phyloP scores from a whole-genome alignment of 345 rosid genomes.

The Murraya paniculata region DNA sequence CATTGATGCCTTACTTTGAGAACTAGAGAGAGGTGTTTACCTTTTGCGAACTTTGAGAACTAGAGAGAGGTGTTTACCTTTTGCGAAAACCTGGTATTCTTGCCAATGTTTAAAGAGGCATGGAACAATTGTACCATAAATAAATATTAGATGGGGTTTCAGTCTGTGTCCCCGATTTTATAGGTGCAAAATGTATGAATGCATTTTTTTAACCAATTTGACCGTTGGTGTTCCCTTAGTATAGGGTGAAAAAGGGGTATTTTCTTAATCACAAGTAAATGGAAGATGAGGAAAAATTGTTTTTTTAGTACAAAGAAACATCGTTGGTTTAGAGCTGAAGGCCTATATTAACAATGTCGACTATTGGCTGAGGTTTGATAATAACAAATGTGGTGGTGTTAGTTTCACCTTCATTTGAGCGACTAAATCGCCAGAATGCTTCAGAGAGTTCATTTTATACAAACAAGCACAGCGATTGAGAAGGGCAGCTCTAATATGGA shows the following conservation, averaged over 20 bases:
- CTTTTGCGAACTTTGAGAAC: not conserved
- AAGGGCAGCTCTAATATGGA: too few relatives aligned
- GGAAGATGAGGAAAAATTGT: not conserved
- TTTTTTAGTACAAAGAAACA: too few relatives aligned
- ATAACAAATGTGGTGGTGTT: not conserved
- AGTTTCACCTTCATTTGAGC: not conserved
- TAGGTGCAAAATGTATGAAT: not conserved
- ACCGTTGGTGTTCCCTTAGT: not conserved
- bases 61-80: not conserved
- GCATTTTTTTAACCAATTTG: not conserved
- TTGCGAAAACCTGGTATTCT: conserved; percentile 7
- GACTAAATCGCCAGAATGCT: not conserved
- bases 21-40: not conserved
- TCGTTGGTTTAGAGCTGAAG: too few relatives aligned
- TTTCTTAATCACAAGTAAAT: not conserved
- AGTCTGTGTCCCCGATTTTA: not conserved
- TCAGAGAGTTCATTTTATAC: not conserved
- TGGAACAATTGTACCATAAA: conserved; percentile 5
- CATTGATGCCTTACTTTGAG: not conserved
- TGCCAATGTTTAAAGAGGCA: not conserved
- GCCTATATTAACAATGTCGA: too few relatives aligned
- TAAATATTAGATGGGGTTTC: not conserved
- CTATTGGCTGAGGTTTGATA: not conserved
- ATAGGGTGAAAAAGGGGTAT: too few relatives aligned
- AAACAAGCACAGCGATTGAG: not conserved